Evolutionary conservation across 108 stramenopile genomes (phyloP).

Genomic region (Craspedostauros australis): DNA sequence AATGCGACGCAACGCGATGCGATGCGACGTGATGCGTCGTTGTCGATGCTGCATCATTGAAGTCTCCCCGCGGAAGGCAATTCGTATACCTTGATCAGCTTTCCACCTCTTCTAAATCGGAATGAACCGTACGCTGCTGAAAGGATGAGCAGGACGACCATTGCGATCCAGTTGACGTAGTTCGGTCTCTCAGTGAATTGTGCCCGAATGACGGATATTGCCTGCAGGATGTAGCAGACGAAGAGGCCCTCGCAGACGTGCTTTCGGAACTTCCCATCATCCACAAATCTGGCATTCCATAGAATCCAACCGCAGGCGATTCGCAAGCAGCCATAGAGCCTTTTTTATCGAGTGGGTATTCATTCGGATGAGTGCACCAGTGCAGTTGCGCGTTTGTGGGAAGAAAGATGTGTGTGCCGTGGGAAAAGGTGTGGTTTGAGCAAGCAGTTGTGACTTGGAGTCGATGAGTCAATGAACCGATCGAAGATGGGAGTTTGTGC

Average conservation of each 20-base stretch:
- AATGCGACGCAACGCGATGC: too few species aligned
- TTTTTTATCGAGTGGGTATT: conserved; percentile 5
- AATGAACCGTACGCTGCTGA: conserved; percentile 63
- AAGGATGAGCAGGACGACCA: conserved; percentile 45
- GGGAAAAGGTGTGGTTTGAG: not conserved
- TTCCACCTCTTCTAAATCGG: conserved; percentile 71
- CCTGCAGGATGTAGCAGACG: conserved; percentile 70
- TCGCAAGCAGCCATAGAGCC: conserved; percentile 76
- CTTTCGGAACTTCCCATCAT: conserved; percentile 78
- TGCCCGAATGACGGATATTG: conserved; percentile 65
- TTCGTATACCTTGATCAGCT: conserved; percentile 81
- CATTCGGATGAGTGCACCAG: not conserved
- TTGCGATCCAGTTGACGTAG: conserved; percentile 70
- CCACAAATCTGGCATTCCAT: conserved; percentile 64
- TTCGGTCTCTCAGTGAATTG: conserved; percentile 67
- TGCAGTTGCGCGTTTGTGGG: not conserved
- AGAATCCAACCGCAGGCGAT: conserved; percentile 80
- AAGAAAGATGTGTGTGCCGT: not conserved
- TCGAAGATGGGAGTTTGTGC: too few species aligned
- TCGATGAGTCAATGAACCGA: too few species aligned
- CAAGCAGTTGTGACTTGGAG: too few species aligned
- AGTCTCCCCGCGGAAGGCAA: conserved; percentile 46
- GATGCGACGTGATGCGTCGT: too few species aligned
- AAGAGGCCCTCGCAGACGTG: conserved; percentile 77
- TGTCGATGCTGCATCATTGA: too few species aligned